These are phyloP conservation scores for Phytophthora lateralis DNA, from an alignment of 352 stramenopile species.

Conservation along the genomic window DNA sequence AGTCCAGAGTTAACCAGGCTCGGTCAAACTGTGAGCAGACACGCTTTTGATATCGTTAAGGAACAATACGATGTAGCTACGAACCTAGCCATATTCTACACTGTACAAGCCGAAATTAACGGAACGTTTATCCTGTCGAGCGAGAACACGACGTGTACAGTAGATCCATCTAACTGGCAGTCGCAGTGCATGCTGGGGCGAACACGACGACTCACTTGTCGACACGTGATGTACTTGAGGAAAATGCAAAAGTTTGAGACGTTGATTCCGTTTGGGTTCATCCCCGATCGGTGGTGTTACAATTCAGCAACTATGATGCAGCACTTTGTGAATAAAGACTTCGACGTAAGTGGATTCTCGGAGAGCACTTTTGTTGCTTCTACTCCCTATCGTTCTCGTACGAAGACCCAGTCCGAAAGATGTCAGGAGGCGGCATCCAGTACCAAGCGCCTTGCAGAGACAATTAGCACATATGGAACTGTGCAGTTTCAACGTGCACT, in stretches of 20 bases:
- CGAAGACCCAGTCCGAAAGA: background rate
- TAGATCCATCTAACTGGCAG: background rate
- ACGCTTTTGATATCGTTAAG: constrained; percentile 12
- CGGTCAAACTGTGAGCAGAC: background rate
- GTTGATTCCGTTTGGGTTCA: background rate
- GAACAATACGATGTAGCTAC: background rate
- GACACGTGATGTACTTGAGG: constrained; percentile 8
- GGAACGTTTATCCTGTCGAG: background rate
- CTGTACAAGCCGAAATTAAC: background rate
- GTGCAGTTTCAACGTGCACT: background rate
- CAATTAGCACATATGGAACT: background rate
- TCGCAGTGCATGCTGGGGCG: constrained; percentile 4
- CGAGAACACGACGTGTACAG: background rate
- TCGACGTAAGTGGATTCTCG: background rate
- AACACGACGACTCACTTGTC: constrained; percentile 2
- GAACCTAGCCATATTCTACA: background rate
- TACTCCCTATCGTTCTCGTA: background rate
- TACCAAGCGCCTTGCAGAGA: background rate
- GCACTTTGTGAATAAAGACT: background rate
- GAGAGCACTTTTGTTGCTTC: background rate
- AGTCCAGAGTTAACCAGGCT: background rate
- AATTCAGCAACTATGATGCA: constrained; percentile 8
- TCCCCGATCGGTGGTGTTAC: background rate
- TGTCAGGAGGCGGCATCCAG: background rate
- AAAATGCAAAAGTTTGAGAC: background rate